Evolutionary conservation across 768 basidiomycete species (phyloP).

Genomic region (Tephrocybe sp.): DNA sequence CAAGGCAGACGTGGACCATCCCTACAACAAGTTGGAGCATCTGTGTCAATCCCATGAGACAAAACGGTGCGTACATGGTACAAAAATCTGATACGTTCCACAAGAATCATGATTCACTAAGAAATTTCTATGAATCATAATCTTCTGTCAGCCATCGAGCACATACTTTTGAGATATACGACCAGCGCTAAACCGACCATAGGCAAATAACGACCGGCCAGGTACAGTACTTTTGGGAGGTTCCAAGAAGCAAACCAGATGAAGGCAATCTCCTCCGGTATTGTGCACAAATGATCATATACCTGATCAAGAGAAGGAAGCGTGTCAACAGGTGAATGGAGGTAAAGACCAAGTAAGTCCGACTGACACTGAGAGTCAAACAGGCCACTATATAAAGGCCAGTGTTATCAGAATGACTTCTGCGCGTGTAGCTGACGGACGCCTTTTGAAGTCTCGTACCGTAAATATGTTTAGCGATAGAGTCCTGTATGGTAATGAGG

Average conservation of each 20-base stretch:
- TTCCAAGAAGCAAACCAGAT: not conserved
- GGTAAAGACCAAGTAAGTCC: not conserved
- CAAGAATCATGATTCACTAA: not conserved
- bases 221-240: not conserved
- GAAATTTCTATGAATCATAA: not conserved
- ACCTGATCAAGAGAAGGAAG: not conserved
- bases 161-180: not conserved
- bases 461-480: not conserved
- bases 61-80: not conserved
- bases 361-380: not conserved
- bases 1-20: not conserved
- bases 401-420: not conserved
- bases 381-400: not conserved
- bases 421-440: too few relatives aligned
- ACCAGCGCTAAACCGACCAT: not conserved
- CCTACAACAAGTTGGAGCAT: not conserved
- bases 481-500: too few relatives aligned
- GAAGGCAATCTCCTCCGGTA: not conserved
- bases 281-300: not conserved
- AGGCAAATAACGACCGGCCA: not conserved
- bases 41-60: not conserved
- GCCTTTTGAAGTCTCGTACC: too few relatives aligned
- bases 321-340: not conserved
- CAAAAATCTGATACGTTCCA: not conserved
- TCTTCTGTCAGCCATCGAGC: not conserved